Base-by-base conservation (phyloP, 1,139 yeast genomes). In the Scheffersomyces titani region DNA sequence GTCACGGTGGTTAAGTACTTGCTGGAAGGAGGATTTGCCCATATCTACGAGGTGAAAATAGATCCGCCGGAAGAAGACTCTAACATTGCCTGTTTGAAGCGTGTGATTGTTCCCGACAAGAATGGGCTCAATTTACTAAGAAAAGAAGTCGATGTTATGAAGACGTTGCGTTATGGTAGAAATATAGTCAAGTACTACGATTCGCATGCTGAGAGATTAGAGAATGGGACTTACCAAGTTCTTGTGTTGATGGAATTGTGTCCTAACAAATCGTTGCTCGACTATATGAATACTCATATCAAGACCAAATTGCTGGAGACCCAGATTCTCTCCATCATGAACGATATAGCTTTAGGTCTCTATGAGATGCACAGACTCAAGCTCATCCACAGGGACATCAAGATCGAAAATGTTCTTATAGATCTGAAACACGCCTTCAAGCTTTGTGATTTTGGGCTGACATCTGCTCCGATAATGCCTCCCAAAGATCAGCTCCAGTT, bases 91-190 rank as follows among this genome's bases (percentile, higher is more conserved):
- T 89, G 93, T 66, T 76, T 89, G 66, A 89, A 89, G 67, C 74
- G 94, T 61, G 94, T 89, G 3, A 77, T 88, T 56, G 92, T 89
- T 0, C 89, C 89, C 22, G 89, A 87, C 60, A 89, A 89, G 66
- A 74, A 82, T 20, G 90, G 90, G 5, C 75, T 89, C 63, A 86
- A 85, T 64, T 81, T 81, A 54, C 72, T 89, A 55, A 72, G 96
- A 50, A 89, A 87, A 53, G 96, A 89, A 66, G 96, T 89, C 16
- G 93, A 89, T 60, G 92, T 90, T 3, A 89, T 89, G 96, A 91
- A 88, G 69, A 74, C 84, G 50, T 72, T 89, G 58, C 77, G 85
- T 56, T 78, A 81, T 50, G 82, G 84, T 50, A 73, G 82, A 55
- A 80, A 82, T 66, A 85, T 88, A 52, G 96, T 89, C 19, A 79